Evolutionary conservation across 306 rosid species (phyloP).

Genomic region (Castanospermum australe): DNA sequence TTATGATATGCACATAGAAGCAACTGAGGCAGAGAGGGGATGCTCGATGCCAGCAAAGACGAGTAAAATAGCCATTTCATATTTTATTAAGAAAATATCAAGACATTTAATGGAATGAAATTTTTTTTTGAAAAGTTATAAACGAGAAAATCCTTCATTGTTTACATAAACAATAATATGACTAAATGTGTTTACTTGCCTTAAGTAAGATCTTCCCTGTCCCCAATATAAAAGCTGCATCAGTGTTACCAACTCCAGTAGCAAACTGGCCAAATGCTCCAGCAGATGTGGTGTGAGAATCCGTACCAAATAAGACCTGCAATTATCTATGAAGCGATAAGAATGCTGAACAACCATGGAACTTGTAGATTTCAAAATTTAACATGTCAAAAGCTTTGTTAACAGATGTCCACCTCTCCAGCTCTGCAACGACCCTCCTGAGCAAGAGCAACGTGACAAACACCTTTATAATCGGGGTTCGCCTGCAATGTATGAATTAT

Average conservation of each 20-base stretch:
- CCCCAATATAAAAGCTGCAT: conserved; percentile 83
- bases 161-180: neutral
- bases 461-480: conserved; percentile 87
- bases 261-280: conserved; percentile 97
- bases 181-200: conserved; percentile 39
- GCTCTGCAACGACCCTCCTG: conserved; percentile 96
- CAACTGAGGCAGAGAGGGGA: neutral
- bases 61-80: too few relatives aligned
- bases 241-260: conserved; percentile 81
- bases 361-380: neutral
- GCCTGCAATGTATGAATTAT: conserved; percentile 48
- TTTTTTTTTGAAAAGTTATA: neutral
- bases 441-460: conserved; percentile 84
- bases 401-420: conserved; percentile 64
- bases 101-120: neutral
- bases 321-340: conserved; percentile 23
- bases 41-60: too few relatives aligned
- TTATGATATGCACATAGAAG: neutral
- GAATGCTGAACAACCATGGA: neutral
- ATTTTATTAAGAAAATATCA: too few relatives aligned
- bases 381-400: neutral
- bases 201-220: conserved; percentile 76
- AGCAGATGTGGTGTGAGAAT: conserved; percentile 87
- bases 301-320: conserved; percentile 86
- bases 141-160: neutral